Base-by-base conservation (phyloP, 2,329 filamentous ascomycete species). In the Arachnomyces sp. region DNA sequence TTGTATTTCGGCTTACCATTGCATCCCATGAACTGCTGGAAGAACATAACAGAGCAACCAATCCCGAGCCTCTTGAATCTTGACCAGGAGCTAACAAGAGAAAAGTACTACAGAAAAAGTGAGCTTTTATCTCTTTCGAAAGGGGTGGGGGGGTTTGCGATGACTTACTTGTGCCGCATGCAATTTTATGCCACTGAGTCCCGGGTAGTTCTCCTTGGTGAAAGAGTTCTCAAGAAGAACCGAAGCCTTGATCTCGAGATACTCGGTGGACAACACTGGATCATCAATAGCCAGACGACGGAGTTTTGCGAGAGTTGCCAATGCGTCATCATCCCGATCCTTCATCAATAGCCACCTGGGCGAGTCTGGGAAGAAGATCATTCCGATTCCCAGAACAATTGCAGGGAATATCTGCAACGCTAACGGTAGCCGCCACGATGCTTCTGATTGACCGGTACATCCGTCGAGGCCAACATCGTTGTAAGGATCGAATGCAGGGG, bases 281-380 rank as follows among this genome's bases (percentile, higher is more conserved):
- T 76, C 70, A 15, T 59, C 65, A 0, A 53, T 50, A 2, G 69
- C 62, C 2, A 73, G 58, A 25, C 65, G 61, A 5, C 75, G 69
- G 5, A 79, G 56, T 43, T 64, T 68, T 2, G 62, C 63, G 2
- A 78, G 58, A 0, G 63, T 64, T 8, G 54, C 43, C 6, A 76
- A 56, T 0, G 68, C 66, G 12, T 76, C 73, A 2, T 70, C 60
- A 36, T 76, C 64, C 4, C 67, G 64, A 28, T 66, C 67, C 38
- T 66, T 63, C 48, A 65, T 67, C 7, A 66, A 60, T 2, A 77
- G 61, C 65, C 74, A 78, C 16, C 75, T 65, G 0, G 75, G 75
- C 0, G 74, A 76, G 40, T 71, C 75, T 0, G 76, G 76, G 44
- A 76, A 65, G 53, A 74, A 73, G 4, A 61, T 20, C 49, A 67